Percentiles rank a stretch among this genome's conserved stretches.
Evolutionary conservation across 179 eudicot species (phyloP).

Genomic region (Nepenthes alata): DNA sequence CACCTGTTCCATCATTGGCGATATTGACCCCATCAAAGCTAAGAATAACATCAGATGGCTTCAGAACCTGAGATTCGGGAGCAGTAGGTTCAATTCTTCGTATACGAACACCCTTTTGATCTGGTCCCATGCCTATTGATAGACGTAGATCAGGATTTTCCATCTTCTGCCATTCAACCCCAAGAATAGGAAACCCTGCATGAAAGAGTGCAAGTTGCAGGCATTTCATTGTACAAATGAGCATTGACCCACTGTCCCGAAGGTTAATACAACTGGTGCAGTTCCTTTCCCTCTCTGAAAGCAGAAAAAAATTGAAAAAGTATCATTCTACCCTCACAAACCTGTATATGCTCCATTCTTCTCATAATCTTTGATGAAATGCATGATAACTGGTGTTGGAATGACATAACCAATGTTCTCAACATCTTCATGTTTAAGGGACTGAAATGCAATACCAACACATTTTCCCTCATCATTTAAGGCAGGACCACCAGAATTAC

Average conservation of each 20-base stretch:
- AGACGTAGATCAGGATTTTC: constrained; percentile 81
- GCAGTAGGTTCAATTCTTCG: constrained; percentile 88
- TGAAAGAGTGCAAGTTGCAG: neutral
- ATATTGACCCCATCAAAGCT: constrained; percentile 87
- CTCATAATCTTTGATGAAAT: constrained; percentile 85
- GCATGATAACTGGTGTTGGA: constrained; percentile 94
- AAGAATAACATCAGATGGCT: constrained; percentile 80
- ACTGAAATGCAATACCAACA: constrained; percentile 95
- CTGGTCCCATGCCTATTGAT: constrained; percentile 73
- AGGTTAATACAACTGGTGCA: too few species aligned
- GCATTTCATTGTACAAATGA: too few species aligned
- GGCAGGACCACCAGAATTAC: constrained; percentile 97
- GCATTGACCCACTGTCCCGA: too few species aligned
- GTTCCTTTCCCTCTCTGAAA: too few species aligned
- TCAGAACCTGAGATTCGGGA: constrained; percentile 64
- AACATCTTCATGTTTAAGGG: constrained; percentile 82
- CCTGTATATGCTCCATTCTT: constrained; percentile 92
- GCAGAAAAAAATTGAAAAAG: neutral
- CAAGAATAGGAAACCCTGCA: constrained; percentile 79
- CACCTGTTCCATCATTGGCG: constrained; percentile 98
- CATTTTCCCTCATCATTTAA: constrained; percentile 80
- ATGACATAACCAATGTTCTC: constrained; percentile 96
- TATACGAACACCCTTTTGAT: constrained; percentile 91
- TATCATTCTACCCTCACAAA: neutral
- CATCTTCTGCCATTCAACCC: constrained; percentile 99